A percentile compares a stretch with the other conserved stretches of the same genome.
Evolutionary conservation across 495 filamentous ascomycete genomes (phyloP).

Genomic region (Annulohypoxylon stygium): DNA sequence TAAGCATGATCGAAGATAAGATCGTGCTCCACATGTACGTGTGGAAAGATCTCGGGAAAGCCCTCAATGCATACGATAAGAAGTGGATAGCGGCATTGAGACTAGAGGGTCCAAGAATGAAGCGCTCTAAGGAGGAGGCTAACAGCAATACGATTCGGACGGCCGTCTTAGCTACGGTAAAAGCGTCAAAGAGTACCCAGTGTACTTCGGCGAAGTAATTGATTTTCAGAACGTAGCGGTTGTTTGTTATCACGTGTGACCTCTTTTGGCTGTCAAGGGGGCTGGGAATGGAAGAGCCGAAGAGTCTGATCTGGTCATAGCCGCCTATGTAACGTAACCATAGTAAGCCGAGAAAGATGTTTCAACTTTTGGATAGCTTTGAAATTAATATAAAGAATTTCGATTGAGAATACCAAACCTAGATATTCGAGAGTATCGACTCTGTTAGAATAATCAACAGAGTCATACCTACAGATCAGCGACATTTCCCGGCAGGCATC

Average conservation of each 20-base stretch:
- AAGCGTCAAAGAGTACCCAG: background rate
- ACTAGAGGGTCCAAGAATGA: slow-evolving; percentile 4
- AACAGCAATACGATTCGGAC: background rate
- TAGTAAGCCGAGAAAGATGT: slow-evolving; percentile 1
- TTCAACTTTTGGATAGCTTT: slow-evolving; percentile 5
- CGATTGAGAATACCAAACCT: background rate
- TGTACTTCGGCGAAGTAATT: background rate
- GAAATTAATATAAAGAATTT: background rate
- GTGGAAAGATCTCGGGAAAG: slow-evolving; percentile 49
- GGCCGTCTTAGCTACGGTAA: slow-evolving; percentile 13
- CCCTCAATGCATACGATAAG: slow-evolving; percentile 35
- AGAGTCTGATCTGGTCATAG: slow-evolving; percentile 1
- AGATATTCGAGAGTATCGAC: background rate
- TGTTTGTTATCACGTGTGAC: slow-evolving; percentile 3
- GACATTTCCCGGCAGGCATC: slow-evolving; percentile 1
- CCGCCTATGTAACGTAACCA: background rate
- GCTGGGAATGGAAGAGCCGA: background rate
- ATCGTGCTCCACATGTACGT: slow-evolving; percentile 39
- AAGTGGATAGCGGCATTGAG: slow-evolving; percentile 46
- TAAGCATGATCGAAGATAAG: slow-evolving; percentile 36
- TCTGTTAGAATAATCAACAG: background rate
- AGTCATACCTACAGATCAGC: background rate
- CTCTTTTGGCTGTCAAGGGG: background rate
- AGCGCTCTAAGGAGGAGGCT: background rate
- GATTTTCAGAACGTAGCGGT: slow-evolving; percentile 1